These are phyloP conservation scores for Alnus rubra DNA, from an alignment of 306 rosid genomes.

Conservation along the genomic window DNA sequence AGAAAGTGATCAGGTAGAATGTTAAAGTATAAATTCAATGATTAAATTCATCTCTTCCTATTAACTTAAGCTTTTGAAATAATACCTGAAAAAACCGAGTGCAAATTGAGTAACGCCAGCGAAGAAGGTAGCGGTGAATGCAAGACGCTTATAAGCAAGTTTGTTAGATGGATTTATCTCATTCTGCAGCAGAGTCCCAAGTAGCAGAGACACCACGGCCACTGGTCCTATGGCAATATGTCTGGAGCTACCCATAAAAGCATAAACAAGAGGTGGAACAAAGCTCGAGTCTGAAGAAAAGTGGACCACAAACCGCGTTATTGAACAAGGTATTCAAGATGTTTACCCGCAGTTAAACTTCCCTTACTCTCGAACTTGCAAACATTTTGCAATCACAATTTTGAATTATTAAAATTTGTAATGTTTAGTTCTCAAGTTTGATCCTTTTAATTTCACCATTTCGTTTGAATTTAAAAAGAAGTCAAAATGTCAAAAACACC, in stretches of 20 bases:
- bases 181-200: slow-evolving; percentile 49
- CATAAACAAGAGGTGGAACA: slow-evolving; percentile 75
- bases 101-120: slow-evolving; percentile 73
- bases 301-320: slow-evolving; percentile 1
- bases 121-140: slow-evolving; percentile 82
- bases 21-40: too few species aligned
- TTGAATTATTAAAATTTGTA: too few species aligned
- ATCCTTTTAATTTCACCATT: too few species aligned
- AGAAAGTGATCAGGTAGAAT: neutral
- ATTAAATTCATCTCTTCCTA: too few species aligned
- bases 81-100: slow-evolving; percentile 61
- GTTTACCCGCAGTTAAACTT: neutral
- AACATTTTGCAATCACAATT: too few species aligned
- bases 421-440: too few species aligned
- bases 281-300: slow-evolving; percentile 62
- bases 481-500: too few species aligned
- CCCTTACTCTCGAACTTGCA: too few species aligned
- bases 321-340: neutral
- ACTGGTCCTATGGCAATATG: slow-evolving; percentile 86
- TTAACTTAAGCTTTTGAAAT: too few species aligned
- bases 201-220: slow-evolving; percentile 84
- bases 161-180: slow-evolving; percentile 29
- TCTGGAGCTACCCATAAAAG: slow-evolving; percentile 84
- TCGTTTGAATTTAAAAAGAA: too few species aligned
- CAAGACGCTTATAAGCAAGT: slow-evolving; percentile 50